Evolutionary conservation across 257 asterid genomes (phyloP).

Genomic region (Linaria vulgaris): DNA sequence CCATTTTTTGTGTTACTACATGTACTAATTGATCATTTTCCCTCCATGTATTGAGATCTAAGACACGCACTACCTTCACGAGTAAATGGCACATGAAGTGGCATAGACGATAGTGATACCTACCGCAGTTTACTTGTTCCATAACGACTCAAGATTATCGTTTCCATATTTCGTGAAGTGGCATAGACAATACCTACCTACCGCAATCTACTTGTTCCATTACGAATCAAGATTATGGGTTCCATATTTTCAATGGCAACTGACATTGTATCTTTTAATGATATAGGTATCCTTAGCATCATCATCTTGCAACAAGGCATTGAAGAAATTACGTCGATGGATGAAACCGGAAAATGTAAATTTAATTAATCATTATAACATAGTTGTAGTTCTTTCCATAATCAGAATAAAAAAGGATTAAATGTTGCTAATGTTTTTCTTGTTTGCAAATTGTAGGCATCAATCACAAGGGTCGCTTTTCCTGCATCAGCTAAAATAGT

Average conservation of each 20-base stretch:
- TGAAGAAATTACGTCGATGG: slow-evolving; percentile 68
- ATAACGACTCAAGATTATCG: too few species aligned
- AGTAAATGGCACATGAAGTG: too few species aligned
- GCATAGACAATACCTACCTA: too few species aligned
- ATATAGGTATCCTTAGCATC: slow-evolving; percentile 48
- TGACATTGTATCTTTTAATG: slow-evolving; percentile 13
- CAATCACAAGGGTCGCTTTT: slow-evolving; percentile 56
- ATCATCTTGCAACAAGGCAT: slow-evolving; percentile 53
- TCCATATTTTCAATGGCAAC: background rate
- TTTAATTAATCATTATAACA: background rate
- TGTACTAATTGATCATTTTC: too few species aligned
- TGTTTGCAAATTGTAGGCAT: slow-evolving; percentile 62
- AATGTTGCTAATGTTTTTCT: background rate
- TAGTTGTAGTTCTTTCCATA: background rate
- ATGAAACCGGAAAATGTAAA: slow-evolving; percentile 80
- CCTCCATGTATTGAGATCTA: too few species aligned
- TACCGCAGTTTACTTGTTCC: too few species aligned
- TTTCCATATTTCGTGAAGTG: too few species aligned
- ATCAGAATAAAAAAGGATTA: slow-evolving; percentile 2
- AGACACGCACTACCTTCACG: too few species aligned
- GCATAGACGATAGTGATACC: too few species aligned
- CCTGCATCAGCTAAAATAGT: slow-evolving; percentile 86
- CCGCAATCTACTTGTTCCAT: background rate
- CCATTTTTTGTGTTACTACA: too few species aligned
- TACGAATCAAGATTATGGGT: background rate